Base-by-base conservation (phyloP, 495 filamentous ascomycete genomes). In the Penicillium macrosclerotiorum region DNA sequence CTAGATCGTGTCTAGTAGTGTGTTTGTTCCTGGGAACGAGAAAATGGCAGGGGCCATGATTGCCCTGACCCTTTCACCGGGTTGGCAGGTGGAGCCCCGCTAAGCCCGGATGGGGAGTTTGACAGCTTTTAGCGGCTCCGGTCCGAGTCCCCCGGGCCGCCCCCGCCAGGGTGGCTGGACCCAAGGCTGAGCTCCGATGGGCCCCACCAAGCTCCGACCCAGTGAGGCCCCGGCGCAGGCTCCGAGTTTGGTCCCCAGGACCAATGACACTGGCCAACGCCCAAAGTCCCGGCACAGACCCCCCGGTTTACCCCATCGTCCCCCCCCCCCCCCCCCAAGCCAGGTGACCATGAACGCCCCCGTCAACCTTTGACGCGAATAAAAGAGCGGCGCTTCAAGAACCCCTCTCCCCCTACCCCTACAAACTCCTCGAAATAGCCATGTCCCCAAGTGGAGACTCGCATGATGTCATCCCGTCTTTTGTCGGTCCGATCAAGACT, bases 51-150 rank as follows among this genome's bases (percentile, higher is more conserved):
- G 31, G 18, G 27, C 37, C 20, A 54, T 49, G 57, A 58, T 58
- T 51, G 49, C 41, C 47, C 49, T 51, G 51, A 47, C 57, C 57
- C 32, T 50, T 37, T 43, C 25, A 29, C 38, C 30, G 47, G 52
- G 47, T 33, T 39, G 14, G 12, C 9, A 29, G 42, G 31, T 50
- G 45, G 23, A 13, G 11, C 23, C 20, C 12, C 25, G 6, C 50
- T 51, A 51, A 29, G 16, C 51, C 37, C 0, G 4, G 40, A 19
- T 14, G 25, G 46, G 18, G 22, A 8, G 38, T 49, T 48, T 63
- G 59, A 63, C 59, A 63, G 59, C 53, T 42, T 57, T 63, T 57
- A 42, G 39, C 35, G 20, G 38, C 11, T 11, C 53, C 59, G 59
- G 59, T 37, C 59, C 59, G 59, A 9, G 31, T 26, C 52, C 57